Evolutionary conservation across 257 asterid genomes (phyloP).

Genomic region (Solanum acaule): DNA sequence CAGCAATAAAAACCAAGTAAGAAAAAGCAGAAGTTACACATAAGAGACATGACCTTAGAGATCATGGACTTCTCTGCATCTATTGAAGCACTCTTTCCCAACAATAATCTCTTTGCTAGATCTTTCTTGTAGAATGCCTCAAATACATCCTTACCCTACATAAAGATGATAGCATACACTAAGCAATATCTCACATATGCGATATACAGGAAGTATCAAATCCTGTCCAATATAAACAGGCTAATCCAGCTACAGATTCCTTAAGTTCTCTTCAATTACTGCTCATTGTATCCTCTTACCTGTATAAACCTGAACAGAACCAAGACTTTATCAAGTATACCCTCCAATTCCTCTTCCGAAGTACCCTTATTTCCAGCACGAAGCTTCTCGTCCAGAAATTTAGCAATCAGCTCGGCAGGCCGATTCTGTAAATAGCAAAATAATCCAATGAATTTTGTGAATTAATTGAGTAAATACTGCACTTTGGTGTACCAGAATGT

Average conservation of each 20-base stretch:
- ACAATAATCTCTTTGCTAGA: conserved; percentile 80
- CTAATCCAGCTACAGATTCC: background rate
- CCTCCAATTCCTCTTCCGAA: conserved; percentile 98
- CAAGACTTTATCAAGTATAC: conserved; percentile 90
- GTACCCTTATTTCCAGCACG: conserved; percentile 99
- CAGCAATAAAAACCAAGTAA: background rate
- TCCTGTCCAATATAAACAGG: background rate
- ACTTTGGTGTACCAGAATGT: background rate
- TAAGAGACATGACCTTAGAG: conserved; percentile 11
- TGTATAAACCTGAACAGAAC: conserved; percentile 92
- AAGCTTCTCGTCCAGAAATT: conserved; percentile 93
- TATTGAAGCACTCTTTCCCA: conserved; percentile 94
- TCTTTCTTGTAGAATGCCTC: conserved; percentile 50
- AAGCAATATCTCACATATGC: background rate
- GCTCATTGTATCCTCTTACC: conserved; percentile 28
- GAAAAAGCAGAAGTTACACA: background rate
- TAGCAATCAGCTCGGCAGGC: conserved; percentile 96
- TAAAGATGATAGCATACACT: background rate
- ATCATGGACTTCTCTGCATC: conserved; percentile 96
- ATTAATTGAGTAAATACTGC: background rate
- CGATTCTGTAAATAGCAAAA: conserved; percentile 52
- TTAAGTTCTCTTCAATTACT: background rate
- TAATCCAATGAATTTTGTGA: background rate
- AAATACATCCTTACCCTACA: conserved; percentile 43
- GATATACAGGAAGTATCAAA: background rate